These are phyloP conservation scores for Colletotrichum sp. DNA, from an alignment of 2,329 filamentous ascomycete species.

Conservation along the genomic window DNA sequence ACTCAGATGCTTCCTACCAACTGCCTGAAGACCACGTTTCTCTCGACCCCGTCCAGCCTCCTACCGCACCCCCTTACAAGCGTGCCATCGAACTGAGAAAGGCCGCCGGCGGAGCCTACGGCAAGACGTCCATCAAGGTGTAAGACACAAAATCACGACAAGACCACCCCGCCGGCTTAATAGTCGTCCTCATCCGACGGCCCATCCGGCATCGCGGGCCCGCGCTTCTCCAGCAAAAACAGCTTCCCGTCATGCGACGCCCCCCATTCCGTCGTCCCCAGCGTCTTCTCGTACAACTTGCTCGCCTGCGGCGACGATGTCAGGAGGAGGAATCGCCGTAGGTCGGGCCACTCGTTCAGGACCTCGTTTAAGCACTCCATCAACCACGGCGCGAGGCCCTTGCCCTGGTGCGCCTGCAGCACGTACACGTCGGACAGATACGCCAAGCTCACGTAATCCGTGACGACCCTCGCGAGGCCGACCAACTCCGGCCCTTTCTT, in stretches of 20 bases:
- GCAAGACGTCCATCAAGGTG: conserved; percentile 62
- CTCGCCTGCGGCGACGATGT: conserved; percentile 39
- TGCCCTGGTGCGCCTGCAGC: conserved; percentile 61
- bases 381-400: conserved; percentile 70
- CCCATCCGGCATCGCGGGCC: conserved; percentile 25
- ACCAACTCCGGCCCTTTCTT: conserved; percentile 37
- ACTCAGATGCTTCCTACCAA: conserved; percentile 93
- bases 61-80: conserved; percentile 95
- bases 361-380: conserved; percentile 65
- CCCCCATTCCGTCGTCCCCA: conserved; percentile 50
- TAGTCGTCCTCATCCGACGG: conserved; percentile 5
- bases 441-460: conserved; percentile 20
- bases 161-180: background rate
- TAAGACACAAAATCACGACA: conserved; percentile 18
- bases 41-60: conserved; percentile 91
- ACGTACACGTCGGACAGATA: conserved; percentile 70
- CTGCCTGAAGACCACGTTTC: conserved; percentile 86
- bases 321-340: conserved; percentile 65
- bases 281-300: conserved; percentile 52
- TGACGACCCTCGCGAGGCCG: conserved; percentile 38
- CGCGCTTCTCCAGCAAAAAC: conserved; percentile 46
- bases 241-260: conserved; percentile 45
- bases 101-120: conserved; percentile 76
- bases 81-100: conserved; percentile 85
- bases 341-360: conserved; percentile 58